Conservation (phyloP, 2,329 filamentous ascomycete genomes). For the Graphilbum fragrans region DNA sequence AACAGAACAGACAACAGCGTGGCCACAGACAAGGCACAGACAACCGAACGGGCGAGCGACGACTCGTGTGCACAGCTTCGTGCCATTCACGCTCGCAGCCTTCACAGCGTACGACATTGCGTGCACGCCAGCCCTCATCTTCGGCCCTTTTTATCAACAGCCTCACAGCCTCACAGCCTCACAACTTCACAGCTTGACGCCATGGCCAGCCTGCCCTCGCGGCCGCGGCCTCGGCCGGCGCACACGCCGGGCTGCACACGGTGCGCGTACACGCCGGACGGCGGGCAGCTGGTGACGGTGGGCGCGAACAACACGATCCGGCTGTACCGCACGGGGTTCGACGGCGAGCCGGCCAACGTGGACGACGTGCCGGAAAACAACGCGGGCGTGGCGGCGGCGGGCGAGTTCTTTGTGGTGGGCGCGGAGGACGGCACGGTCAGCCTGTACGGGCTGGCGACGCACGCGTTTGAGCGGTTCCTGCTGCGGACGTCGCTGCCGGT, state of each 20-base stretch:
- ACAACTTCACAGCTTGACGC: background rate
- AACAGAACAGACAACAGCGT: too few relatives aligned
- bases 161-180: background rate
- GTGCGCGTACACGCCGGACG: slow-evolving; percentile 81
- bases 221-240: slow-evolving; percentile 52
- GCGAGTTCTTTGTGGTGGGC: slow-evolving; percentile 77
- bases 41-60: too few relatives aligned
- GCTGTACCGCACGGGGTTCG: slow-evolving; percentile 80
- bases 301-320: slow-evolving; percentile 90
- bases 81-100: too few relatives aligned
- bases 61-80: too few relatives aligned
- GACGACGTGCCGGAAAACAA: slow-evolving; percentile 87
- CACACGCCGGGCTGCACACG: slow-evolving; percentile 80
- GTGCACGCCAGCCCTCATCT: too few relatives aligned
- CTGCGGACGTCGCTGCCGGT: slow-evolving; percentile 76
- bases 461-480: slow-evolving; percentile 68
- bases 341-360: slow-evolving; percentile 85
- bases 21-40: too few relatives aligned
- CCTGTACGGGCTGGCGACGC: slow-evolving; percentile 70
- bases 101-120: too few relatives aligned
- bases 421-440: slow-evolving; percentile 95
- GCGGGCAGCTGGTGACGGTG: slow-evolving; percentile 75
- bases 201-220: slow-evolving; percentile 19
- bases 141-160: background rate
- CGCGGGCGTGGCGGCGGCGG: slow-evolving; percentile 60